phyloP scores from a whole-genome alignment of 805 yeast genomes.

The Limtongia smithiae region DNA sequence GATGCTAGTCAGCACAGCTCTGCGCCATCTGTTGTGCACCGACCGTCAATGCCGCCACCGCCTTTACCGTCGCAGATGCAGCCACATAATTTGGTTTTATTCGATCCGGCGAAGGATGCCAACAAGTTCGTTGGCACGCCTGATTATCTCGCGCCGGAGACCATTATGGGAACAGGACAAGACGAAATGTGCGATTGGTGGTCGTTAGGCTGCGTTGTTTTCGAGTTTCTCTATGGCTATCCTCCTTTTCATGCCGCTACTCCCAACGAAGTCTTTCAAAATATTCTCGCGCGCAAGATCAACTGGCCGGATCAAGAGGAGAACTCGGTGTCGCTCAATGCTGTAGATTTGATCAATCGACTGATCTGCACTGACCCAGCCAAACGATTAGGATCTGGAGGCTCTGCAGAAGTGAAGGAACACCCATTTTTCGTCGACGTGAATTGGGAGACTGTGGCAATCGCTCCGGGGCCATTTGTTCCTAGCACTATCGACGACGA shows the following conservation, averaged over 20 bases:
- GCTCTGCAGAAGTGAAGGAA: slow-evolving; percentile 69
- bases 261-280: slow-evolving; percentile 77
- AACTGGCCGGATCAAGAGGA: slow-evolving; percentile 76
- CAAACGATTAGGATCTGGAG: slow-evolving; percentile 66
- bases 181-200: slow-evolving; percentile 95
- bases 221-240: slow-evolving; percentile 86
- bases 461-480: slow-evolving; percentile 71
- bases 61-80: slow-evolving; percentile 8
- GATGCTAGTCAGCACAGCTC: slow-evolving; percentile 5
- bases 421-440: slow-evolving; percentile 76
- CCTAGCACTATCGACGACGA: slow-evolving; percentile 79
- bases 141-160: slow-evolving; percentile 95
- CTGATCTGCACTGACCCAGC: slow-evolving; percentile 63
- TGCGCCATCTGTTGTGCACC: slow-evolving; percentile 2
- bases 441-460: slow-evolving; percentile 72
- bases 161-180: slow-evolving; percentile 79
- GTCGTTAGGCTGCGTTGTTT: slow-evolving; percentile 94
- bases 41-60: slow-evolving; percentile 13
- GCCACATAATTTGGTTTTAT: slow-evolving; percentile 44
- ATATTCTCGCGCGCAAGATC: slow-evolving; percentile 67
- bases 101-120: slow-evolving; percentile 64
- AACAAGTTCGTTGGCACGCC: slow-evolving; percentile 93
- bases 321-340: slow-evolving; percentile 50
- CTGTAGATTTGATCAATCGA: slow-evolving; percentile 66
- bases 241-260: slow-evolving; percentile 90